Evolutionary conservation across 164 flowering plant genomes (phyloP), one percentile per base, ranked within the genome.

Genomic region (Vitis cinerea): DNA sequence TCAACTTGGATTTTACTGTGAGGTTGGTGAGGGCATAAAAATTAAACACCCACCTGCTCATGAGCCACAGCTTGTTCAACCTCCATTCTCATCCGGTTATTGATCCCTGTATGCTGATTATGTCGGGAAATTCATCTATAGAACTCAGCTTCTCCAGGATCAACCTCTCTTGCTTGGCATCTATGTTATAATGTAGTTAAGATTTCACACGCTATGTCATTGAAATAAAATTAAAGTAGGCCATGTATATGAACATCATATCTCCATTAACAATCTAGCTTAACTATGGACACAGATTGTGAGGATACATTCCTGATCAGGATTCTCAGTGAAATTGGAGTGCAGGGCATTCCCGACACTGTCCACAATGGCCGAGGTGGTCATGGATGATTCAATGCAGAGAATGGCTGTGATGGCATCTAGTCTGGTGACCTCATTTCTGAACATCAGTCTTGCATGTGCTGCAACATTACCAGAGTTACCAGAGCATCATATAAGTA

Each of bases 241-340:
- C 17, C 48, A 50, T 51, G 23, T 55, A 50, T 61, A 12, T 19
- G 58, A 17, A 65, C 48, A 50, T 30, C 50, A 2, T 14, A 12
- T 7, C 61, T 10, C 27, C 50, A 59, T 11, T 54, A 23, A 10
- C 10, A 69, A 17, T 31, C 5, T 31, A 31, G 44, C 44, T 31
- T 31, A 31, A 31, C 44, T 31, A 31, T 31, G 44, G 44, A 31
- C 44, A 72, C 6, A 16, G 55, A 7, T 29, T 8, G 59, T 23
- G 75, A 91, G 96, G 98, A 91, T 94, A 94, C 98, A 93, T 82
- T 95, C 99, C 71, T 80, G 69, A 77, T 95, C 99, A 67, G 98
- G 98, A 58, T 85, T 83, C 65, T 91, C 94, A 47, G 94, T 71
- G 73, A 95, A 95, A 78, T 93, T 93, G 58, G 98, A 93, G 75